Conservation (phyloP, 2,329 filamentous ascomycete species). For the Rhynchosporium agropyri region DNA sequence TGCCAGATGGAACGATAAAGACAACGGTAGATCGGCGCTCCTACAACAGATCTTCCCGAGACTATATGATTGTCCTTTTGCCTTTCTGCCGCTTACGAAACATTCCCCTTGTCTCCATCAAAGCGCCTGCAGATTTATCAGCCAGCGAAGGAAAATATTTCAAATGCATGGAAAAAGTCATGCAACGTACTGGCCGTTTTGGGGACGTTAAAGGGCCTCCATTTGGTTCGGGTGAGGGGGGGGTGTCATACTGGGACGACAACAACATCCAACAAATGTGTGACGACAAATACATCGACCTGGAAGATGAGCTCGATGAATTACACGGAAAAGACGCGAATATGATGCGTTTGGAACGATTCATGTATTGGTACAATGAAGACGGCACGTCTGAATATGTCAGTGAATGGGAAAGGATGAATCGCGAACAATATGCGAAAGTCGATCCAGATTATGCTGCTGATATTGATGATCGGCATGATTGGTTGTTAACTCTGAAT, state of each 20-base stretch:
- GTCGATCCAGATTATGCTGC: neutral
- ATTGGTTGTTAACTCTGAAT: constrained; percentile 5
- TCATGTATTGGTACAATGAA: constrained; percentile 1
- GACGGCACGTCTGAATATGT: constrained; percentile 8
- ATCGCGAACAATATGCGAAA: neutral
- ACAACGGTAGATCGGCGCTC: neutral
- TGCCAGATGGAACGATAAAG: neutral
- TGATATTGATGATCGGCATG: neutral
- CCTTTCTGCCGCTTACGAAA: constrained; percentile 8
- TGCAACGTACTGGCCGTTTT: neutral
- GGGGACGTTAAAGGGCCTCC: neutral
- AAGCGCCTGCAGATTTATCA: neutral
- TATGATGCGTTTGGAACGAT: constrained; percentile 9
- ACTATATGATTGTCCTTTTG: neutral
- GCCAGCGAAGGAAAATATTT: neutral
- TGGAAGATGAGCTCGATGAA: neutral
- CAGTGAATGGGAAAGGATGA: neutral
- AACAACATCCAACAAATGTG: constrained; percentile 4
- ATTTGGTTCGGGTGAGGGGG: neutral
- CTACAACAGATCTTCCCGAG: neutral
- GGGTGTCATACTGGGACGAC: neutral
- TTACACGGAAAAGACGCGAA: constrained; percentile 7
- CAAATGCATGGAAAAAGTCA: neutral
- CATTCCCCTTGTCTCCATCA: neutral
- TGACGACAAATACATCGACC: constrained; percentile 4